These are phyloP conservation scores for Penicillium coprophilum DNA, from an alignment of 495 filamentous ascomycete genomes.

Conservation along the genomic window DNA sequence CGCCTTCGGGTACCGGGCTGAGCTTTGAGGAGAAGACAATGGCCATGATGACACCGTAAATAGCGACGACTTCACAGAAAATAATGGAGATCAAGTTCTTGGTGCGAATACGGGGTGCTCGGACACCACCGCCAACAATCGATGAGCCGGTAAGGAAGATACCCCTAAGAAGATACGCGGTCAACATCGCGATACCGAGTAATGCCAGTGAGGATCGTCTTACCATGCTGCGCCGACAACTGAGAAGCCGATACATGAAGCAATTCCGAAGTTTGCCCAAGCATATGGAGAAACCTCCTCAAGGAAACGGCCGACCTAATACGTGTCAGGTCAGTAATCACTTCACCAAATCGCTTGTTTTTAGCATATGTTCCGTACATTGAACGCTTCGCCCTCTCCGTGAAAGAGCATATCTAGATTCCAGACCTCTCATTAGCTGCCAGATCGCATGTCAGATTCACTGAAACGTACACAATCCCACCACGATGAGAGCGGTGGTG, in stretches of 20 bases:
- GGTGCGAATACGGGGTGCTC: constrained; percentile 92
- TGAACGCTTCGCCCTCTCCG: constrained; percentile 92
- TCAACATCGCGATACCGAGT: constrained; percentile 24
- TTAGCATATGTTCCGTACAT: constrained; percentile 59
- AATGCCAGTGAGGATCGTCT: constrained; percentile 14
- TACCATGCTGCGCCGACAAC: constrained; percentile 98
- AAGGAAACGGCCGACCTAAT: constrained; percentile 87
- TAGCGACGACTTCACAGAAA: constrained; percentile 99
- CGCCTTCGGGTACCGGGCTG: constrained; percentile 50
- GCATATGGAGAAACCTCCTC: constrained; percentile 91
- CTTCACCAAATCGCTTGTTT: not conserved
- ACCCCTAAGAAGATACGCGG: constrained; percentile 62
- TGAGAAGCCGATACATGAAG: constrained; percentile 90
- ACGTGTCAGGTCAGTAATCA: constrained; percentile 25
- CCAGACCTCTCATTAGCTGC: constrained; percentile 37
- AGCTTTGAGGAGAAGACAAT: constrained; percentile 95
- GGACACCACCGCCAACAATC: constrained; percentile 94
- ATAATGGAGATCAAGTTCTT: constrained; percentile 99
- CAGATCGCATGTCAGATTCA: constrained; percentile 12
- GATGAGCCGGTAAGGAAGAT: constrained; percentile 99
- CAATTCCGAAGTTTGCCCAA: constrained; percentile 89
- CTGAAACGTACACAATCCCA: constrained; percentile 77
- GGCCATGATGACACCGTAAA: constrained; percentile 99
- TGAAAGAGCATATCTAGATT: constrained; percentile 93
- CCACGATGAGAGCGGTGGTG: constrained; percentile 69